Evolutionary conservation across 176 grass and related monocot species (phyloP).

Genomic region (Chrysopogon serrulatus): DNA sequence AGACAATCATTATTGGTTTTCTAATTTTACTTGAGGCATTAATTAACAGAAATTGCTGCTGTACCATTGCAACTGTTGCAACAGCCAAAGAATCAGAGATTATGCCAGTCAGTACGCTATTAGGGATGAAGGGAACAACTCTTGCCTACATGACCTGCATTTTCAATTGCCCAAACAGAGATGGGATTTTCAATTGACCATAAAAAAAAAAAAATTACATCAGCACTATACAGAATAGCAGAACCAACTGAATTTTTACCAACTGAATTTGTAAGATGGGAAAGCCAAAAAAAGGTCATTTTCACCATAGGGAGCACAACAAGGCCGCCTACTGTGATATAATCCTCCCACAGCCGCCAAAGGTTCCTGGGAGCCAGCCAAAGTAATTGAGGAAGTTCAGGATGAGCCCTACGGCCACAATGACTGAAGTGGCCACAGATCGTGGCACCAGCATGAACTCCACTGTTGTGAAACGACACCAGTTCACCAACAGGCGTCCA

Average conservation of each 20-base stretch:
- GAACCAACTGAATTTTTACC: no score
- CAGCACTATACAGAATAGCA: not conserved
- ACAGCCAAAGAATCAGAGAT: constrained; percentile 58
- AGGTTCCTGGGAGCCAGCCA: constrained; percentile 47
- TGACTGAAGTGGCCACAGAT: constrained; percentile 45
- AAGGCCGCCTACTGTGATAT: constrained; percentile 72
- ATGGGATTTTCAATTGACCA: no score
- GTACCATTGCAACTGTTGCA: constrained; percentile 63
- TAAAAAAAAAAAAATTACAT: not conserved
- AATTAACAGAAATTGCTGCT: not conserved
- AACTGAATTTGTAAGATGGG: constrained; percentile 3
- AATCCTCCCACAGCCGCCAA: constrained; percentile 90
- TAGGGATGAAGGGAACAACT: constrained; percentile 83
- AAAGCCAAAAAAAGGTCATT: not conserved
- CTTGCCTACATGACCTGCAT: constrained; percentile 93
- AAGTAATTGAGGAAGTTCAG: constrained; percentile 86
- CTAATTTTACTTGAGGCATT: not conserved
- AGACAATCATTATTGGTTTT: not conserved
- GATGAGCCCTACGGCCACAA: constrained; percentile 62
- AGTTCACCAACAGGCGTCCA: no score
- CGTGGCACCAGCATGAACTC: constrained; percentile 74
- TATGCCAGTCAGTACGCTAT: constrained; percentile 65
- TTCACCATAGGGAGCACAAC: constrained; percentile 79
- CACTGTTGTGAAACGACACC: no score
- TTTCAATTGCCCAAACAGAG: not conserved